Evolutionary conservation across 2,329 filamentous ascomycete species (phyloP), one percentile per base, ranked within the genome.

Genomic region (Aspergillus melleus): DNA sequence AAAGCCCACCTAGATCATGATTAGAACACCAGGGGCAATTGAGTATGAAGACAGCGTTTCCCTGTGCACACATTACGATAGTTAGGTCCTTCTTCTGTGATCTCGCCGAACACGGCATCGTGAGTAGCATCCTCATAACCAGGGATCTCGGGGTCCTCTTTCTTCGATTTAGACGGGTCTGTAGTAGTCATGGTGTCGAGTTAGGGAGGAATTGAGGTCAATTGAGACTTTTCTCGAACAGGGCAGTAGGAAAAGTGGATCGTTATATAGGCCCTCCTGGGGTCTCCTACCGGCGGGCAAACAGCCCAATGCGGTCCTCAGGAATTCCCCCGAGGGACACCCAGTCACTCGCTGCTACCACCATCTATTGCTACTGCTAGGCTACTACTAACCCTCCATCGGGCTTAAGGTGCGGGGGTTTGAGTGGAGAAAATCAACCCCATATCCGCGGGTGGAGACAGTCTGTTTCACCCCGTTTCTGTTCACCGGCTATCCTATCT

Each of bases 1-100:
- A 73, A 75, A 80, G 42, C 78, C 77, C 49, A 79, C 73, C 76
- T 75, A 47, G 44, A 42, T 6, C 6, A n/a, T n/a, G 36, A 19
- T 42, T 14, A 42, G 36, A 42, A n/a, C 36, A 42, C 16, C 14
- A 5, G 36, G 6, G 36, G 16, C 36, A 42, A n/a, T 42, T 42
- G 14, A 4, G 30, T 2, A 26, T 49, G 12, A n/a, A 22, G 22
- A 6, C 20, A 20, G 16, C 24, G 44, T 16, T 26, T 26, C 24
- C 16, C 19, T 4, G 24, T 49, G 59, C 26, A 42, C 60, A 73
- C 71, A 66, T 68, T 70, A 30, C 70, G 67, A 44, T 72, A 74
- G 50, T 75, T 72, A 1, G 73, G 70, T 14, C 70, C 74, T 19
- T 64, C 65, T 55, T 72, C 67, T 4, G 60, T 64, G 42, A 76